A percentile compares a stretch with the other conserved stretches of the same genome.
Evolutionary conservation across 148 eudicot species (phyloP).

Genomic region (Diospyros lotus): DNA sequence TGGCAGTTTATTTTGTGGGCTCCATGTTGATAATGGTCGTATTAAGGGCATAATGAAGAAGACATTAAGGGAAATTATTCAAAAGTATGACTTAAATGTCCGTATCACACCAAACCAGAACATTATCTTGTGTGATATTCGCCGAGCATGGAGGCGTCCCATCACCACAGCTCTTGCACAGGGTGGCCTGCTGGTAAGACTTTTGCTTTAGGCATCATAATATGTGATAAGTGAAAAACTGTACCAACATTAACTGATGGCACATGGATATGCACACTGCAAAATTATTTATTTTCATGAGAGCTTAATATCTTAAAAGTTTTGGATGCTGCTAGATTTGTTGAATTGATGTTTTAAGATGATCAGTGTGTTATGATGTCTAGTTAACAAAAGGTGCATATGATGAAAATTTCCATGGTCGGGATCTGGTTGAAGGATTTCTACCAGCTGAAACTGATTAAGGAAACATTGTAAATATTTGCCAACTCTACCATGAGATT

Average conservation of each 20-base stretch:
- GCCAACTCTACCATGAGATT: too few species aligned
- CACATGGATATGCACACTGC: background rate
- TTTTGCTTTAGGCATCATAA: background rate
- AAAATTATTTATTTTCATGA: too few species aligned
- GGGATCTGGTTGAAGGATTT: too few species aligned
- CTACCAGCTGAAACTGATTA: too few species aligned
- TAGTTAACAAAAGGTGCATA: too few species aligned
- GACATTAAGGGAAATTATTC: conserved; percentile 77
- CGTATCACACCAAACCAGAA: conserved; percentile 95
- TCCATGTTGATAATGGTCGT: conserved; percentile 92
- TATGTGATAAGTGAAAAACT: too few species aligned
- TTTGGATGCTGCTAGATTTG: background rate
- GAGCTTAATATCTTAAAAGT: too few species aligned
- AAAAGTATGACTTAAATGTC: conserved; percentile 83
- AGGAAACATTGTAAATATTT: too few species aligned
- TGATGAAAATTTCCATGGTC: too few species aligned
- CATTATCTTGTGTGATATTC: conserved; percentile 77
- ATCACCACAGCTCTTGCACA: conserved; percentile 84
- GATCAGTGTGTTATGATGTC: too few species aligned
- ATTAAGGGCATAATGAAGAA: conserved; percentile 81
- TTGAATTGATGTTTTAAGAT: too few species aligned
- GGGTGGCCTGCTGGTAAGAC: conserved; percentile 74
- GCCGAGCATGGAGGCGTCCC: conserved; percentile 61
- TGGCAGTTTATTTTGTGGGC: conserved; percentile 81
- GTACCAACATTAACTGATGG: background rate